Base-by-base conservation (phyloP, 805 yeast species). In the Debaryomyces castellii region DNA sequence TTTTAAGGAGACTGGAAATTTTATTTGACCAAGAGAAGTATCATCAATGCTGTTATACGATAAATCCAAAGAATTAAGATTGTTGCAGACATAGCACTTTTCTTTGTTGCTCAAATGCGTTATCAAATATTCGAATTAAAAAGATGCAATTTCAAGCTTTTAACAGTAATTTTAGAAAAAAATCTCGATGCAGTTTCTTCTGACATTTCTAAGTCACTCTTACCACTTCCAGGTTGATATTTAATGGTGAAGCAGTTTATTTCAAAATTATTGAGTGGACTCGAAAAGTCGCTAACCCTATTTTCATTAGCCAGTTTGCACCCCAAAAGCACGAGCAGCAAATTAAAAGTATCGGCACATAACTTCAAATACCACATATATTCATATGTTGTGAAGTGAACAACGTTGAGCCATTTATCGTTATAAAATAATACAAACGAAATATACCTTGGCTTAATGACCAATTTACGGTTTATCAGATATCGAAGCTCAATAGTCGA, bases 31-130 rank as follows among this genome's bases (percentile, higher is more conserved):
- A 16, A 64, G 38, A 16, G 38, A 43, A 17, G 23, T 35, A 39
- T 64, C 65, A n/a, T 49, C 44, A 11, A 66, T 46, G 10, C 52
- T 51, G 37, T 64, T 66, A 48, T 45, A 66, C 3, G 69, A 63
- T 33, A 66, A 49, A 48, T 66, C 63, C 14, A 66, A 47, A 27
- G 46, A 41, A 37, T 49, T 45, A 17, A 64, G 48, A 11, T 42
- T 41, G 10, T 38, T 40, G 44, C 49, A 53, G 25, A 39, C 14
- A 25, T 47, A 40, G 39, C 35, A 22, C 34, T 35, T 28, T 17
- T 22, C 24, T 9, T 39, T 12, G 39, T 37, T 24, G 16, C 6
- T n/a, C 11, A 57, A 43, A 30, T 51, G 52, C 22, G 40, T 41
- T 24, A 49, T 40, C 12, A 54, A 43, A 8, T 48, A 35, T 21